A percentile compares a stretch with the other conserved stretches of the same genome.
phyloP scores from a whole-genome alignment of 202 grass and related monocot genomes.

The Setaria viridis region DNA sequence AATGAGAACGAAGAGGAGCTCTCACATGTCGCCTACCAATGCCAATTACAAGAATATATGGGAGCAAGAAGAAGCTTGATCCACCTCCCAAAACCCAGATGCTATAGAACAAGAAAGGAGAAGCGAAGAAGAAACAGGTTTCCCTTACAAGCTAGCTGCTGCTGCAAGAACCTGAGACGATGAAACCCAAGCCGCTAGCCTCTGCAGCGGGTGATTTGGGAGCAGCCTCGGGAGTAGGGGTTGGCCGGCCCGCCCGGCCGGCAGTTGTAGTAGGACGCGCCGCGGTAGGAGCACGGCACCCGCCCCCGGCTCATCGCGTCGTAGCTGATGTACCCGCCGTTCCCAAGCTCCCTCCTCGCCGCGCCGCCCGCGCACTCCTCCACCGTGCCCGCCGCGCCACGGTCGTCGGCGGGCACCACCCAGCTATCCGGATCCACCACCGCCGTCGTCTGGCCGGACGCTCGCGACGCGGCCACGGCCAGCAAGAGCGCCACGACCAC shows the following conservation, averaged over 20 bases:
- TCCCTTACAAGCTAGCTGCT: slow-evolving; percentile 22
- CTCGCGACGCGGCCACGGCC: background rate
- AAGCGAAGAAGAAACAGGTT: background rate
- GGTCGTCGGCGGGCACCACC: background rate
- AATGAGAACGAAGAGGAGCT: slow-evolving; percentile 31
- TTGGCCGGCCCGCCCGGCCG: slow-evolving; percentile 63
- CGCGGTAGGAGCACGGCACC: slow-evolving; percentile 67
- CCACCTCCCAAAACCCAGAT: background rate
- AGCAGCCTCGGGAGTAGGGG: slow-evolving; percentile 80
- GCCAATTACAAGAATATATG: slow-evolving; percentile 36
- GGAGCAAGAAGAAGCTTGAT: slow-evolving; percentile 8
- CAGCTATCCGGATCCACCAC: background rate
- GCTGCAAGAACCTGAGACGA: slow-evolving; percentile 9
- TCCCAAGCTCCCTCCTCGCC: slow-evolving; percentile 43
- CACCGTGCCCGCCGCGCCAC: slow-evolving; percentile 7
- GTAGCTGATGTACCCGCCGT: slow-evolving; percentile 59
- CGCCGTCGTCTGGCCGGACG: background rate
- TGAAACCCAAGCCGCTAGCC: slow-evolving; percentile 17
- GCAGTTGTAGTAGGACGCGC: slow-evolving; percentile 86
- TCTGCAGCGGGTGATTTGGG: slow-evolving; percentile 66
- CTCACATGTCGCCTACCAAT: background rate
- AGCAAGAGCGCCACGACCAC: background rate
- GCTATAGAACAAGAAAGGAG: background rate
- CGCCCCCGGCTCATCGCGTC: slow-evolving; percentile 61
- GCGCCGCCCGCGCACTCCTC: slow-evolving; percentile 34